phyloP scores from a whole-genome alignment of 2,329 filamentous ascomycete genomes.

The Helminthosporium solani region DNA sequence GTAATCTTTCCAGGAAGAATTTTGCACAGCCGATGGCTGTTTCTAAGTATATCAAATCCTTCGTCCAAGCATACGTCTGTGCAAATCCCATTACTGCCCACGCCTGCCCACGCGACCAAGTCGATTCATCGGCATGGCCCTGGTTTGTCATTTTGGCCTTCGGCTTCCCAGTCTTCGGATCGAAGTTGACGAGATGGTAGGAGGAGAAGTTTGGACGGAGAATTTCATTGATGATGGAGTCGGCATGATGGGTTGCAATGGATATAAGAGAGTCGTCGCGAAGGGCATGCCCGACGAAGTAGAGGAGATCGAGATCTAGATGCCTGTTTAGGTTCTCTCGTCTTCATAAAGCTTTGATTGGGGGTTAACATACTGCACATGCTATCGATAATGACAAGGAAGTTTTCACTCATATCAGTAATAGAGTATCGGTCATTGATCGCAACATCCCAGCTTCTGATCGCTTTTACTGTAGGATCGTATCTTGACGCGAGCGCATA shows the following conservation, averaged over 20 bases:
- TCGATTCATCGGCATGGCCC: conserved; percentile 47
- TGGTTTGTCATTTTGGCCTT: conserved; percentile 53
- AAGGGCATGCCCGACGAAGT: conserved; percentile 37
- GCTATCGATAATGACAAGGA: conserved; percentile 48
- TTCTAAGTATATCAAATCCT: conserved; percentile 44
- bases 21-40: conserved; percentile 49
- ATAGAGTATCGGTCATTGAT: conserved; percentile 41
- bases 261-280: conserved; percentile 31
- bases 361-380: conserved; percentile 37
- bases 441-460: conserved; percentile 53
- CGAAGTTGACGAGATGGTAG: conserved; percentile 51
- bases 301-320: conserved; percentile 44
- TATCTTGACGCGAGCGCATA: conserved; percentile 48
- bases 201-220: conserved; percentile 39
- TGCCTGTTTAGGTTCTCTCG: not conserved
- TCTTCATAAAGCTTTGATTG: not conserved
- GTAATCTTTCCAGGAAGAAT: conserved; percentile 49
- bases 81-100: conserved; percentile 54
- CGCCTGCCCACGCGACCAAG: conserved; percentile 53
- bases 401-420: conserved; percentile 39
- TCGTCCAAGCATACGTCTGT: conserved; percentile 52
- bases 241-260: conserved; percentile 44
- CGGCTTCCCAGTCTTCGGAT: conserved; percentile 45
- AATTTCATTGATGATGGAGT: conserved; percentile 39
- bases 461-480: conserved; percentile 45